Conservation (phyloP, 116 monocot genomes). For the Thalassia testudinum region DNA sequence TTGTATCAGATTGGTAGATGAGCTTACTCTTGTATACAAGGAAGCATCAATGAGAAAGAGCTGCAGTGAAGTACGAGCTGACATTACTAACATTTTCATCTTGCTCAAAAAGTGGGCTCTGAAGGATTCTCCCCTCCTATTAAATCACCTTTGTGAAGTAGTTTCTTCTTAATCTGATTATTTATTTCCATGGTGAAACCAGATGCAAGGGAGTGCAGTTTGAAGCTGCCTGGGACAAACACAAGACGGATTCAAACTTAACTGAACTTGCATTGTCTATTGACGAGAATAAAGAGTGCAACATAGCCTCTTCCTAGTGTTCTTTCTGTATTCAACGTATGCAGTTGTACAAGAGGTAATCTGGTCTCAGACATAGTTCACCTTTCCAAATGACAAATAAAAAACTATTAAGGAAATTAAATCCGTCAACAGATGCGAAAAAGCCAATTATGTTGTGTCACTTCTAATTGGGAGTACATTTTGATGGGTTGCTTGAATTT, state of each 20-base stretch:
- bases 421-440: too few relatives aligned
- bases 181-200: neutral
- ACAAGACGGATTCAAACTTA: conserved; percentile 39
- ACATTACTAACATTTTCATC: conserved; percentile 45
- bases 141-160: neutral
- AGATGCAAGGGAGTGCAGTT: conserved; percentile 71
- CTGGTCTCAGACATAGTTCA: too few relatives aligned
- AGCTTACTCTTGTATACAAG: conserved; percentile 68
- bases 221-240: conserved; percentile 61
- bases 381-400: too few relatives aligned
- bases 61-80: conserved; percentile 29
- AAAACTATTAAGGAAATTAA: too few relatives aligned
- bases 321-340: too few relatives aligned
- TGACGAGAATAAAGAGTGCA: too few relatives aligned
- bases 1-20: conserved; percentile 49
- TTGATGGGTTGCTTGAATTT: too few relatives aligned
- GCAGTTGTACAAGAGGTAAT: too few relatives aligned
- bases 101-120: conserved; percentile 44
- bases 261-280: neutral
- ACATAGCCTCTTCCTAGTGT: too few relatives aligned
- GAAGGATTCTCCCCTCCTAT: neutral
- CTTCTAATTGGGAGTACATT: too few relatives aligned
- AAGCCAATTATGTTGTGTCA: too few relatives aligned
- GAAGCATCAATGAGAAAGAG: conserved; percentile 39
- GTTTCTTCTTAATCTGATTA: neutral